Base-by-base conservation (phyloP, 164 flowering plant genomes). In the Vitis riparia region DNA sequence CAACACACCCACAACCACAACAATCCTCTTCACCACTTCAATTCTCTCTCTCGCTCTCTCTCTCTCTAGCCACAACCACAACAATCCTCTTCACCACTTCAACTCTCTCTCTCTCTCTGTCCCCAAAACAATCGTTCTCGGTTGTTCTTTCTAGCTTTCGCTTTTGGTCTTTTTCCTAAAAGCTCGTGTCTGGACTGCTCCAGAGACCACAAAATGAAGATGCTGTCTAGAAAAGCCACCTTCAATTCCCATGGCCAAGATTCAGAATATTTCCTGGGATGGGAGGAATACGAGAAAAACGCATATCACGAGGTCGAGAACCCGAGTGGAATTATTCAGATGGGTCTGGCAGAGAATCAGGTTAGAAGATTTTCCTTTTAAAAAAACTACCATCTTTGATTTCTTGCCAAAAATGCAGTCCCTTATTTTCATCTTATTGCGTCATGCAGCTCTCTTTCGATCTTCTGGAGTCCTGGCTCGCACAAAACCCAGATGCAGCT, bases 311-410 rank as follows among this genome's bases (percentile, higher is more conserved):
- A 80, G 47, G 14, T 70, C 61, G 50, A 10, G 9, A 91, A 91
- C 62, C 90, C 91, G 0, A 69, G 57, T 0, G 97, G 97, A 11
- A 91, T 90, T 48, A 90, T 90, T 15, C 96, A 90, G 74, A 88
- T 90, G 93, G 96, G 96, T 61, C 91, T 91, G 49, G 97, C 97
- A 3, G 97, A 91, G 79, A 91, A 91, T 80, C 97, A 89, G 83
- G 91, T 86, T 5, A 51, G 16, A 11, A 48, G 27, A 62, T 2
- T 10, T 11, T 29, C 19, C 27, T 37, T 32, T 59, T 13, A 0
- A 11, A 47, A 29, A 29, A 17, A 15, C 0, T 47, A 30, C 11
- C 8, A 14, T 10, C 59, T 37, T 50, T 27, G 3, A 13, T 19
- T 12, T 32, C 61, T 17, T 8, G 23, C 66, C 48, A 37, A 37